Base-by-base conservation (phyloP, 768 basidiomycete species). In the Lactifluus subvellereus region DNA sequence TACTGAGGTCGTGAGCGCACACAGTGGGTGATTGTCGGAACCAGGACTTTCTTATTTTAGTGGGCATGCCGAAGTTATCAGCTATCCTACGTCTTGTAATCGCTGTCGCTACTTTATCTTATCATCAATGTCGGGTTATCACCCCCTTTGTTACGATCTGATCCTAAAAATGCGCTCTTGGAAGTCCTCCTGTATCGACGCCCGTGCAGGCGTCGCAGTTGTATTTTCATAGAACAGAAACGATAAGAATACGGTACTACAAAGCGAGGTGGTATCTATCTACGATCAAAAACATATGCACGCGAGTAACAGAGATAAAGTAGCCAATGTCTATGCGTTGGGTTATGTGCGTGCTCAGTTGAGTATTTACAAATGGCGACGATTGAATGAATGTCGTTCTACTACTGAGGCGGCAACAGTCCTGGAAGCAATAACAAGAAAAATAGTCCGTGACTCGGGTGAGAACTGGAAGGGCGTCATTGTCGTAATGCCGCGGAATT, bases 331-430 rank as follows among this genome's bases (percentile, higher is more conserved):
- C 54, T 50, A 55, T 55, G 47, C 8, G 20, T 5, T n/a, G n/a
- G 10, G 35, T 22, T 37, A 48, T 18, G 62, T 47, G 33, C 49
- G 45, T 56, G 33, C 37, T 9, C 51, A 38, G 4, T 16, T 8
- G 18, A 35, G n/a, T 57, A 62, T 57, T 30, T 51, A 58, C 56
- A 53, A 16, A 33, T 33, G 43, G 50, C 33, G 47, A 13, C 22
- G 5, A 13, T 27, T 2, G 5, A 11, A 11, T 38, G 13, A n/a
- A 40, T 27, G n/a, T 58, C 11, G 32, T 18, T 53, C 50, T 59
- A 59, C n/a, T 30, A 32, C 18, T 7, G 30, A 30, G 11, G 22
- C 27, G 22, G 27, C 20, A n/a, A 27, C 3, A 6, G 57, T 59
- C 57, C 57, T 57, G n/a, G 38, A 22, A 35, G 13, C 16, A 33